phyloP scores from a whole-genome alignment of 2,329 filamentous ascomycete species.

The Arthrobotrys entomopaga region DNA sequence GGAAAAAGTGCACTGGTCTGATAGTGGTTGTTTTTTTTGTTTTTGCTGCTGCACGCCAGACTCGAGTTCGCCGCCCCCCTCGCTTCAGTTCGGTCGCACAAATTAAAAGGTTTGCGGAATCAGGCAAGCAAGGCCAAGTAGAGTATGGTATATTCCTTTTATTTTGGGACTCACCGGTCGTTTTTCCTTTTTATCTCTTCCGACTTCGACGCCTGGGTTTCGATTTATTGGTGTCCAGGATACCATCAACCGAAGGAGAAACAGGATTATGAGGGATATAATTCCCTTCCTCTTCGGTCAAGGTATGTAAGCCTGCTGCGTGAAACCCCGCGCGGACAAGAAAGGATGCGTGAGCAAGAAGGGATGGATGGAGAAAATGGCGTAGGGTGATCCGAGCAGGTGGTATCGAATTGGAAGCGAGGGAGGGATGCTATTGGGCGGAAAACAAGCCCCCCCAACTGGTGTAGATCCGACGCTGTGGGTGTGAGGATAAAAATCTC shows the following conservation, averaged over 20 bases:
- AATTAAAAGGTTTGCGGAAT: constrained; percentile 9
- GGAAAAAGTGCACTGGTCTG: too few relatives aligned
- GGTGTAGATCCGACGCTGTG: constrained; percentile 22
- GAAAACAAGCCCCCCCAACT: constrained; percentile 27
- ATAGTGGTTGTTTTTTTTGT: background rate
- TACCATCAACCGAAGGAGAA: background rate
- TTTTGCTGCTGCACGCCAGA: background rate
- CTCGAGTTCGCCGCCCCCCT: constrained; percentile 17
- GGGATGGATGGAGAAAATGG: background rate
- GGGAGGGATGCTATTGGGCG: constrained; percentile 12
- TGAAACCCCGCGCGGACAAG: too few relatives aligned
- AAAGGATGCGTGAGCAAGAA: constrained; percentile 29
- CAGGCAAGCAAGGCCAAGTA: background rate
- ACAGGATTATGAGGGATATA: constrained; percentile 4
- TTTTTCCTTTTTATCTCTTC: constrained; percentile 7
- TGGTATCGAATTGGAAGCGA: constrained; percentile 25
- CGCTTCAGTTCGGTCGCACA: constrained; percentile 35
- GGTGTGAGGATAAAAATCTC: constrained; percentile 8
- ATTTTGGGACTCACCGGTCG: background rate
- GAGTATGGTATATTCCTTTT: background rate
- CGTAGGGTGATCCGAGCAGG: constrained; percentile 43
- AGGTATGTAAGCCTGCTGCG: too few relatives aligned
- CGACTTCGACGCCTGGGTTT: too few relatives aligned
- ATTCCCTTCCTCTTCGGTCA: background rate
- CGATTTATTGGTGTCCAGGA: too few relatives aligned